Conservation (phyloP, 192 early-diverging fungal species). For the Backusella liffmaniae region DNA sequence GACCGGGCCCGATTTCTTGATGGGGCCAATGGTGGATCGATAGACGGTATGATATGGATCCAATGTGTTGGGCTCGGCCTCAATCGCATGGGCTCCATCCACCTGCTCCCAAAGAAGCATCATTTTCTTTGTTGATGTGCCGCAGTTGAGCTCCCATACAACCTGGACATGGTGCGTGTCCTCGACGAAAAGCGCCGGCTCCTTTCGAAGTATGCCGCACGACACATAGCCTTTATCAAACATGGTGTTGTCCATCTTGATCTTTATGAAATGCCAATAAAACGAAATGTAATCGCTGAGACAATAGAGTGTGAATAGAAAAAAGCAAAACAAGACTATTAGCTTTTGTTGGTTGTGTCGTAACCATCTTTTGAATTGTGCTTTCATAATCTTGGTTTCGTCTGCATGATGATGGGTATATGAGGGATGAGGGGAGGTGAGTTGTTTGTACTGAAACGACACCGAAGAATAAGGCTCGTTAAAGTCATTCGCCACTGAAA, state of each 20-base stretch:
- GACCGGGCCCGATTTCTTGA: conserved; percentile 16
- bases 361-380: conserved; percentile 2
- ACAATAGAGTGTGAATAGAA: conserved; percentile 10
- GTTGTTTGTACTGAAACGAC: conserved; percentile 35
- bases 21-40: conserved; percentile 35
- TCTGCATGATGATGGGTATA: not conserved
- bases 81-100: not conserved
- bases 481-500: conserved; percentile 1
- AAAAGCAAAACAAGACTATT: not conserved
- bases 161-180: conserved; percentile 46
- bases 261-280: conserved; percentile 30
- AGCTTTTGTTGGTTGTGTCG: not conserved
- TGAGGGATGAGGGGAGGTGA: conserved; percentile 30
- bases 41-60: conserved; percentile 39
- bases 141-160: conserved; percentile 59
- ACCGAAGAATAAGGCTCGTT: conserved; percentile 36
- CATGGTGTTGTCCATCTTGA: conserved; percentile 47
- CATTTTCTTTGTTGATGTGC: conserved; percentile 43
- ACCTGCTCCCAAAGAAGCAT: conserved; percentile 21
- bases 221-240: conserved; percentile 45
- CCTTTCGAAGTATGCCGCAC: conserved; percentile 52
- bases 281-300: conserved; percentile 14
- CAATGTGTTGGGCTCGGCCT: conserved; percentile 21
- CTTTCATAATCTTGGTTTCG: not conserved
- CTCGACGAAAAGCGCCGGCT: conserved; percentile 52